phyloP scores from a whole-genome alignment of 2,329 filamentous ascomycete species.

The Pseudofabraea citricarpa region DNA sequence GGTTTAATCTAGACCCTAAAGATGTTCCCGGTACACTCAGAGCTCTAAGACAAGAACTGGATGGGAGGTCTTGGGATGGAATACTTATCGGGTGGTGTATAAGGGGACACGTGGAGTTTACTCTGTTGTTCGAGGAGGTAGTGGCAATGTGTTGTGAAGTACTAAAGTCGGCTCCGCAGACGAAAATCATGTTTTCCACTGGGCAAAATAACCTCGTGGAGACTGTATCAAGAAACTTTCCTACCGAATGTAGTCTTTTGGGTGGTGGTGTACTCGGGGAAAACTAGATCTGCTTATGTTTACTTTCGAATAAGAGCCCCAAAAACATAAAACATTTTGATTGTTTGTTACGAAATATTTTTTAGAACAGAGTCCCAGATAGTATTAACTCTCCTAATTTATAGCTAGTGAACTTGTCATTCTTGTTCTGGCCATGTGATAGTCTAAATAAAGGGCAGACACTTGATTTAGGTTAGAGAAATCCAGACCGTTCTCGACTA shows the following conservation, averaged over 20 bases:
- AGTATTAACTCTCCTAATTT: too few relatives aligned
- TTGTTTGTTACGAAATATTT: too few relatives aligned
- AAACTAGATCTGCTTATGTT: background rate
- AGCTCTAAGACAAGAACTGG: slow-evolving; percentile 1
- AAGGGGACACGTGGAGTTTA: slow-evolving; percentile 9
- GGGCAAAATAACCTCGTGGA: slow-evolving; percentile 7
- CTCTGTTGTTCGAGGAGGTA: slow-evolving; percentile 6
- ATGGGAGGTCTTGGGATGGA: slow-evolving; percentile 5
- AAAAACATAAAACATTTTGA: too few relatives aligned
- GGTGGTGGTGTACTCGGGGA: background rate
- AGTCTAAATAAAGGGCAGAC: too few relatives aligned
- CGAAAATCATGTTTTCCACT: slow-evolving; percentile 7
- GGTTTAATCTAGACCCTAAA: slow-evolving; percentile 2
- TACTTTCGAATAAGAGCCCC: too few relatives aligned
- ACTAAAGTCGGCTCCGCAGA: background rate
- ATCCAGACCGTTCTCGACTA: too few relatives aligned
- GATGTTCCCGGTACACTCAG: slow-evolving; percentile 1
- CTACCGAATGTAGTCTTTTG: background rate
- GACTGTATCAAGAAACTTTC: slow-evolving; percentile 6
- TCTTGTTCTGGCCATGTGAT: too few relatives aligned
- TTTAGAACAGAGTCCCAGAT: too few relatives aligned
- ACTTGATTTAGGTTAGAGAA: too few relatives aligned
- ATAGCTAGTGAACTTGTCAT: too few relatives aligned
- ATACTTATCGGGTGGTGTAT: slow-evolving; percentile 8
- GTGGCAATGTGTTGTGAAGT: background rate